These are phyloP conservation scores for Borovskyia barvae DNA, from an alignment of 208 protist species.

Conservation along the genomic window DNA sequence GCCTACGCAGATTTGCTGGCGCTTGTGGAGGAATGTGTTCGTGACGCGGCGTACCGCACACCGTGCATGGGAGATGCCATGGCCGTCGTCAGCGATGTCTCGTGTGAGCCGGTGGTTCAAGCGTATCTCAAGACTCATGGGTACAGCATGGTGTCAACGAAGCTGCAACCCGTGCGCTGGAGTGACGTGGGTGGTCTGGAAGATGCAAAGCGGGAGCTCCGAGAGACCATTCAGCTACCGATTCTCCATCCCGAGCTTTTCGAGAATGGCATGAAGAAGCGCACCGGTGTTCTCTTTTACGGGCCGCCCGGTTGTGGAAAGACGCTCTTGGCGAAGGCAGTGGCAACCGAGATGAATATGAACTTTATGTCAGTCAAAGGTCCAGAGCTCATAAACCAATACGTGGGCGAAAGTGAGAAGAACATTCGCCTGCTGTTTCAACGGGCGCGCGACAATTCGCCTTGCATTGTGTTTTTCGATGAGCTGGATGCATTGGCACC, in stretches of 20 bases:
- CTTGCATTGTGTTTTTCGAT: conserved; percentile 95
- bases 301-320: conserved; percentile 94
- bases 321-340: conserved; percentile 92
- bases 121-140: conserved; percentile 72
- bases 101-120: conserved; percentile 56
- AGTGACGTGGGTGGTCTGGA: conserved; percentile 90
- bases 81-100: conserved; percentile 59
- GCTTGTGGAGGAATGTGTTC: conserved; percentile 48
- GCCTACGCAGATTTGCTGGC: conserved; percentile 60
- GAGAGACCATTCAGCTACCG: conserved; percentile 83
- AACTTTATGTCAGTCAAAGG: conserved; percentile 95
- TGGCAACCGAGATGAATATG: conserved; percentile 93
- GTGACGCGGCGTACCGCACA: background rate
- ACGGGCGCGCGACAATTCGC: conserved; percentile 80
- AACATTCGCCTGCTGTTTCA: conserved; percentile 91
- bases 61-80: conserved; percentile 6
- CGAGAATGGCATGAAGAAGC: conserved; percentile 59
- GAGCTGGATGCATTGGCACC: conserved; percentile 91
- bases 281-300: conserved; percentile 90
- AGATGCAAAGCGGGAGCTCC: conserved; percentile 85
- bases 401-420: conserved; percentile 91
- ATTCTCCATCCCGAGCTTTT: conserved; percentile 86
- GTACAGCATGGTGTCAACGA: conserved; percentile 82
- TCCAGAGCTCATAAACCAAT: conserved; percentile 94
- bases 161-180: conserved; percentile 85